phyloP scores from a whole-genome alignment of 495 filamentous ascomycete genomes.

The Chaetomium tenue region DNA sequence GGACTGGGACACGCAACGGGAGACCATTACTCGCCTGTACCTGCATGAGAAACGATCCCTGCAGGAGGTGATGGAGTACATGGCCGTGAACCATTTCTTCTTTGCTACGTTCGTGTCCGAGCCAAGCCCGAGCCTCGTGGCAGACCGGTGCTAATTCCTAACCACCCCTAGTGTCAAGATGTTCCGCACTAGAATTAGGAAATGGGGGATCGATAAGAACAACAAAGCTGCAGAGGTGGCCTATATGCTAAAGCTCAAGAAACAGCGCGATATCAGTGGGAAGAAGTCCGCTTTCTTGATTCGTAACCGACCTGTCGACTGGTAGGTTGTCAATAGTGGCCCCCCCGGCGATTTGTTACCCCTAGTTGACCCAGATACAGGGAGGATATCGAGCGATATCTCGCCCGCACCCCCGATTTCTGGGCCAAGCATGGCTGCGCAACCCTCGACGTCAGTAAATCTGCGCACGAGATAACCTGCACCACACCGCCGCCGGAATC shows the following conservation, averaged over 20 bases:
- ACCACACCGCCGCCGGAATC: constrained; percentile 38
- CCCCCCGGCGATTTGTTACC: background rate
- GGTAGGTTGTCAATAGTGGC: constrained; percentile 1
- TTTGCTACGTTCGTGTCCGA: constrained; percentile 38
- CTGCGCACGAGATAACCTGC: constrained; percentile 32
- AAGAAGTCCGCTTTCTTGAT: constrained; percentile 38
- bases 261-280: constrained; percentile 33
- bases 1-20: constrained; percentile 28
- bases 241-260: constrained; percentile 38
- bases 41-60: constrained; percentile 43
- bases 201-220: constrained; percentile 49
- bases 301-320: constrained; percentile 36
- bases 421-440: constrained; percentile 31
- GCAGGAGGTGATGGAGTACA: constrained; percentile 42
- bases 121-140: background rate
- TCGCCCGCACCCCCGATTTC: constrained; percentile 30
- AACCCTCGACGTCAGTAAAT: constrained; percentile 29
- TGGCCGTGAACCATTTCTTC: constrained; percentile 42
- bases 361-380: constrained; percentile 2
- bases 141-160: background rate
- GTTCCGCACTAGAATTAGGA: constrained; percentile 46
- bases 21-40: constrained; percentile 35
- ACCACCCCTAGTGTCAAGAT: constrained; percentile 40
- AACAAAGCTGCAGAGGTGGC: constrained; percentile 42
- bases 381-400: constrained; percentile 39